These are phyloP conservation scores for Clavispora santaluciae DNA, from an alignment of 805 yeast species.

Conservation along the genomic window DNA sequence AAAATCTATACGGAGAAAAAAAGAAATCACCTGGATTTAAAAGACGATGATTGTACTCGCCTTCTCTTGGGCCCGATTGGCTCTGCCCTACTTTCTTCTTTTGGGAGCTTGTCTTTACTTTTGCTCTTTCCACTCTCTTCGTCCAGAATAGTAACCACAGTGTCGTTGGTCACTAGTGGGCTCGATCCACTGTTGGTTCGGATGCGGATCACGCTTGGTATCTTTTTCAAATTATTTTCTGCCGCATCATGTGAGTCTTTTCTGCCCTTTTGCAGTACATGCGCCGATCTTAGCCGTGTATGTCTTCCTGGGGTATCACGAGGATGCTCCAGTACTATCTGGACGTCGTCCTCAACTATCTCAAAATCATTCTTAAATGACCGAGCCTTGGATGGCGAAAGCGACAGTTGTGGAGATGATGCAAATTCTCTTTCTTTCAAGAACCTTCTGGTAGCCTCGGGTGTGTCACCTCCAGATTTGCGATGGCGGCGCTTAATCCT, in stretches of 20 bases:
- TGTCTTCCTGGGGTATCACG: not conserved
- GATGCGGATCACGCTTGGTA: not conserved
- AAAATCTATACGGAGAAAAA: not conserved
- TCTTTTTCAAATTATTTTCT: not conserved
- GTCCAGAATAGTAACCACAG: not conserved
- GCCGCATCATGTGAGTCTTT: not conserved
- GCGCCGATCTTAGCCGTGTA: not conserved
- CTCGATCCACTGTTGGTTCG: not conserved
- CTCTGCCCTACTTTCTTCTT: not conserved
- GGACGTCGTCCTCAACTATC: constrained; percentile 8
- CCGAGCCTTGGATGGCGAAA: not conserved
- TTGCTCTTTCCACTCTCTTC: not conserved
- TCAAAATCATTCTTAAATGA: constrained; percentile 6
- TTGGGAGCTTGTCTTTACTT: not conserved
- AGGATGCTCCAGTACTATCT: not conserved
- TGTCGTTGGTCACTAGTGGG: not conserved
- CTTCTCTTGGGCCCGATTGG: not conserved
- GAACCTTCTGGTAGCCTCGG: constrained; percentile 9
- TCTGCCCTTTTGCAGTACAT: not conserved
- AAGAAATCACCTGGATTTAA: not conserved
- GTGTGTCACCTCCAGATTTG: constrained; percentile 2
- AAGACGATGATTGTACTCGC: not conserved
- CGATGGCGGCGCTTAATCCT: not conserved
- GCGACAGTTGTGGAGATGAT: too few species aligned
- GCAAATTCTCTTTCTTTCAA: constrained; percentile 5